A percentile compares a stretch with the other conserved stretches of the same genome.
Evolutionary conservation across 768 basidiomycete species (phyloP).

Genomic region (Amanita thiersii): DNA sequence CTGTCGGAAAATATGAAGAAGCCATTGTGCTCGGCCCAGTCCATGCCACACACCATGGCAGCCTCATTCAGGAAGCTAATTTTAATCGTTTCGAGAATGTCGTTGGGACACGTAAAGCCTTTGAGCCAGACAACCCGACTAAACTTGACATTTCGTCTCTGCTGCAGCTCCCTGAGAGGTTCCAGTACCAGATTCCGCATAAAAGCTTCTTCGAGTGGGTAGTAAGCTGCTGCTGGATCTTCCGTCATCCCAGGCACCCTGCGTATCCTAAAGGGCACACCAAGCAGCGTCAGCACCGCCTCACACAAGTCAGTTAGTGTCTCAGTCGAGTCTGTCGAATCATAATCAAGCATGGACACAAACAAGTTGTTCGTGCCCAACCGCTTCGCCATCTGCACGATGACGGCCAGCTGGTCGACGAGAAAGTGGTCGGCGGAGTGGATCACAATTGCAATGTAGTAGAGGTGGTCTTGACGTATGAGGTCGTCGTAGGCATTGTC

Average conservation of each 20-base stretch:
- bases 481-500: slow-evolving; percentile 89
- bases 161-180: slow-evolving; percentile 75
- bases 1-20: slow-evolving; percentile 98
- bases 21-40: slow-evolving; percentile 97
- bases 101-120: slow-evolving; percentile 97
- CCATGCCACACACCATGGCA: slow-evolving; percentile 99
- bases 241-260: slow-evolving; percentile 90
- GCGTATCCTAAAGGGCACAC: slow-evolving; percentile 88
- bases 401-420: slow-evolving; percentile 96
- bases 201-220: slow-evolving; percentile 91
- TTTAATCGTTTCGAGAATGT: slow-evolving; percentile 92
- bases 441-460: slow-evolving; percentile 91
- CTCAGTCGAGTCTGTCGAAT: slow-evolving; percentile 90
- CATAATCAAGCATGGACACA: slow-evolving; percentile 97
- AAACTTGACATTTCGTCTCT: slow-evolving; percentile 75
- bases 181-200: slow-evolving; percentile 90
- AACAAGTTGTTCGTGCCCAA: slow-evolving; percentile 87
- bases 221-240: slow-evolving; percentile 84
- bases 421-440: slow-evolving; percentile 99
- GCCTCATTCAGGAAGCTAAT: slow-evolving; percentile 88
- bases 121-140: slow-evolving; percentile 94
- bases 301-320: slow-evolving; percentile 93
- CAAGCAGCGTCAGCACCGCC: slow-evolving; percentile 87
- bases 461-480: slow-evolving; percentile 72
- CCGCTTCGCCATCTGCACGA: slow-evolving; percentile 89